phyloP scores from a whole-genome alignment of 208 protist genomes.

The Paratrypanosoma confusum region DNA sequence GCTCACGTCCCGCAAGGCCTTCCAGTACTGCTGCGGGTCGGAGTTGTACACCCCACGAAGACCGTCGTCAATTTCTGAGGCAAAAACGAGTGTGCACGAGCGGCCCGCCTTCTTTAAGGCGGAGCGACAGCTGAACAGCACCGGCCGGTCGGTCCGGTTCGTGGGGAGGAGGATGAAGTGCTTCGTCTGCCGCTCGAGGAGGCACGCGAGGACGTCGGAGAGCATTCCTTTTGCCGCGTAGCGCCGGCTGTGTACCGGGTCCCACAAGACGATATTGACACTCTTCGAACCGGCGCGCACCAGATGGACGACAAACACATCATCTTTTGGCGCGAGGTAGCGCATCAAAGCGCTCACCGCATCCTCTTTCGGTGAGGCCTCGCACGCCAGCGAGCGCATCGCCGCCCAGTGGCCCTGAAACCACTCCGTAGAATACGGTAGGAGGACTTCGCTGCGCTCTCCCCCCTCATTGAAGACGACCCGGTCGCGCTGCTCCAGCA shows the following conservation, averaged over 20 bases:
- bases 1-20: slow-evolving; percentile 29
- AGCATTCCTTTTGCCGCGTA: slow-evolving; percentile 72
- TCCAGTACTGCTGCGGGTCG: slow-evolving; percentile 60
- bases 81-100: slow-evolving; percentile 49
- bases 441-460: slow-evolving; percentile 9
- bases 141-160: slow-evolving; percentile 69
- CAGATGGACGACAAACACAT: slow-evolving; percentile 76
- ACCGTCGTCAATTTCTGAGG: slow-evolving; percentile 48
- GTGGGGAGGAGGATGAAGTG: slow-evolving; percentile 73
- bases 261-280: slow-evolving; percentile 58
- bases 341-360: slow-evolving; percentile 33
- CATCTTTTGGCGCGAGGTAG: slow-evolving; percentile 35
- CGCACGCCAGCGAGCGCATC: slow-evolving; percentile 54
- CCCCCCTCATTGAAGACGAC: no score
- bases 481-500: slow-evolving; percentile 11
- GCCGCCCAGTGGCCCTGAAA: slow-evolving; percentile 50
- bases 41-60: slow-evolving; percentile 57
- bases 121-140: slow-evolving; percentile 62
- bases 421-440: slow-evolving; percentile 13
- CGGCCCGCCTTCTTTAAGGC: slow-evolving; percentile 49
- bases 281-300: slow-evolving; percentile 56
- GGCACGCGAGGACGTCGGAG: slow-evolving; percentile 62
- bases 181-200: slow-evolving; percentile 41
- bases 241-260: slow-evolving; percentile 31
- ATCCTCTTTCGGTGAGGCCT: slow-evolving; percentile 26